phyloP scores from a whole-genome alignment of 441 rosid genomes.

The Euphorbia corollata region DNA sequence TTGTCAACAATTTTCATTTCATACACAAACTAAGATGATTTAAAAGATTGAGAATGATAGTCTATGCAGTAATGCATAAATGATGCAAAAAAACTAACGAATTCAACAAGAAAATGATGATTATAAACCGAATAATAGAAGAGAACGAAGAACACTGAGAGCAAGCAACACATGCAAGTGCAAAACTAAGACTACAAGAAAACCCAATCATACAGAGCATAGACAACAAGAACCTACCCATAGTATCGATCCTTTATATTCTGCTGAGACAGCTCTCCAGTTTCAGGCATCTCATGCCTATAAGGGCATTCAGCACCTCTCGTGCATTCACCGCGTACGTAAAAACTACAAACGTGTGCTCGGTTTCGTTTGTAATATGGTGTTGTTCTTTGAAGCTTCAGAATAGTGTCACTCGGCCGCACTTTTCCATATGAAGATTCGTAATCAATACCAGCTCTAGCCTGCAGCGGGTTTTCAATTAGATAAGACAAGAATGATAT shows the following conservation, averaged over 20 bases:
- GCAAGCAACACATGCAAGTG: neutral
- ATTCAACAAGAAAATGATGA: neutral
- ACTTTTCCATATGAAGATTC: slow-evolving; percentile 83
- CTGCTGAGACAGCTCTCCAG: slow-evolving; percentile 93
- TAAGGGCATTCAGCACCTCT: slow-evolving; percentile 96
- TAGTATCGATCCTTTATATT: slow-evolving; percentile 94
- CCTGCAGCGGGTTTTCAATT: slow-evolving; percentile 34
- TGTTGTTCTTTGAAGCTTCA: slow-evolving; percentile 85
- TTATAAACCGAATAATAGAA: neutral
- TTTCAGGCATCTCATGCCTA: slow-evolving; percentile 89
- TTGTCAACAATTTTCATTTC: neutral
- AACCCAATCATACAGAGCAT: neutral
- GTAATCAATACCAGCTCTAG: slow-evolving; percentile 91
- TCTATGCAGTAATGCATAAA: neutral
- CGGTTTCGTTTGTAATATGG: slow-evolving; percentile 84
- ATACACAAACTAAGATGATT: neutral
- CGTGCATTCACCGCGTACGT: slow-evolving; percentile 81
- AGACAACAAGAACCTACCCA: slow-evolving; percentile 46
- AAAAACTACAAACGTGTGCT: slow-evolving; percentile 94
- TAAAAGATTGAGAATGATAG: neutral
- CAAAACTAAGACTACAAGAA: neutral
- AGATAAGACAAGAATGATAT: neutral
- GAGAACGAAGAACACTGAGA: neutral
- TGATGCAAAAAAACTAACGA: neutral
- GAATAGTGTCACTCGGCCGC: slow-evolving; percentile 68